Base-by-base conservation (phyloP, 257 asterid genomes). In the Cinchona pubescens region DNA sequence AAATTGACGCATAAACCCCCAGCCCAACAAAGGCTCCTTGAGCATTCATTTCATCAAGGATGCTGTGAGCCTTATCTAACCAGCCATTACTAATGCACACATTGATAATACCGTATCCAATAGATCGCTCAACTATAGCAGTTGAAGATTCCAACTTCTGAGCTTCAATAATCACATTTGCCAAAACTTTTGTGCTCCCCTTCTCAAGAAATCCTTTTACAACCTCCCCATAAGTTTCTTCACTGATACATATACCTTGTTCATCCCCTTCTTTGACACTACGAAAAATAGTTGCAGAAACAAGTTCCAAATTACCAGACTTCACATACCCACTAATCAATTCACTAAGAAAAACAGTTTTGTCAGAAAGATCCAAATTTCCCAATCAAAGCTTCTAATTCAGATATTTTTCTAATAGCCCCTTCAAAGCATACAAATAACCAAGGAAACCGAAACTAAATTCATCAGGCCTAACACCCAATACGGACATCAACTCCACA, bases 1-100 rank as follows among this genome's bases (percentile, higher is more conserved):
- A 69, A 78, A 95, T 87, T 30, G 98, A 92, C 42, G 84, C 80
- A 53, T 89, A 95, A 71, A 90, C 96, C 35, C 98, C 99, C 30
- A 92, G 76, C 67, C 98, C 94, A 72, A 90, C 56, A 64, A 78
- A 67, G 67, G 87, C 89, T 29, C 89, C 97, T 71, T 82, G 92
- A 72, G 89, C 88, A 81, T 90, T 88, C 92, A 95, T 91, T 78
- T 92, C 99, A 75, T 91, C 96, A 67, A 92, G 86, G 46, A 95
- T 84, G 76, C 70, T 82, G 68, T 91, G 97, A 45, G 97, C 98
- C 77, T 91, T 92, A 75, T 88, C 97, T 60, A 90, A 77, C 59
- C 86, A 85, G 51, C 87, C 87, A 2, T 86, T 94, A 81, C 51
- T 79, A 69, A 95, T 78, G 55, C 97, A 92, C 69, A 97, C 92